phyloP scores from a whole-genome alignment of 805 yeast genomes.

The Kodamaea lidongshanica region DNA sequence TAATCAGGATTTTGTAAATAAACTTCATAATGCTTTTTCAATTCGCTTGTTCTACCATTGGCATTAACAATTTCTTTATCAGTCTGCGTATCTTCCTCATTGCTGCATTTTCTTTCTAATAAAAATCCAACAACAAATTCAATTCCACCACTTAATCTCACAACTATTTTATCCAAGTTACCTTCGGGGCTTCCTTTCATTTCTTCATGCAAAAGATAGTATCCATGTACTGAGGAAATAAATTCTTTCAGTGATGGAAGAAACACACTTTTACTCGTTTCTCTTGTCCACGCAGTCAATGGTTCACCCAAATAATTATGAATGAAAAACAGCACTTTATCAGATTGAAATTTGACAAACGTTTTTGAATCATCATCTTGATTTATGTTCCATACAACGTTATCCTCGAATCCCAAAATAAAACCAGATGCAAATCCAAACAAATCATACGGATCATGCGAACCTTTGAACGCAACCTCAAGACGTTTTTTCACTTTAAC shows the following conservation, averaged over 20 bases:
- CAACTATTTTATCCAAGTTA: slow-evolving; percentile 49
- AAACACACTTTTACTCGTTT: slow-evolving; percentile 37
- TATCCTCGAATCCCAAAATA: slow-evolving; percentile 60
- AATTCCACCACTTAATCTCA: slow-evolving; percentile 57
- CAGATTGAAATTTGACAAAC: slow-evolving; percentile 59
- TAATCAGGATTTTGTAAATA: slow-evolving; percentile 52
- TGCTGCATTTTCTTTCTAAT: slow-evolving; percentile 41
- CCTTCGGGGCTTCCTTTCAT: slow-evolving; percentile 4
- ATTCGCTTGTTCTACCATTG: slow-evolving; percentile 34
- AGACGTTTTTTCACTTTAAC: slow-evolving; percentile 45
- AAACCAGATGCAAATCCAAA: slow-evolving; percentile 71
- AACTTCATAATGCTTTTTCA: slow-evolving; percentile 57
- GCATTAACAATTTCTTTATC: slow-evolving; percentile 1
- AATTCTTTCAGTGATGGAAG: slow-evolving; percentile 41
- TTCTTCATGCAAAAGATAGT: slow-evolving; percentile 32
- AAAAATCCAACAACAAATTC: slow-evolving; percentile 51
- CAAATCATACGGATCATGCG: slow-evolving; percentile 71
- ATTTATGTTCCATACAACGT: slow-evolving; percentile 57
- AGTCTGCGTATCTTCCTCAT: slow-evolving; percentile 13
- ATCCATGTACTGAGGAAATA: slow-evolving; percentile 44
- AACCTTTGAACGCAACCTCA: slow-evolving; percentile 62
- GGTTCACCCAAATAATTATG: slow-evolving; percentile 62
- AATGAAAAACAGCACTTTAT: slow-evolving; percentile 59
- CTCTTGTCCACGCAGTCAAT: slow-evolving; percentile 53
- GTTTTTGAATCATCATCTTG: slow-evolving; percentile 60